Conservation (phyloP, 2,329 filamentous ascomycete genomes). For the Fusarium subglutinans region DNA sequence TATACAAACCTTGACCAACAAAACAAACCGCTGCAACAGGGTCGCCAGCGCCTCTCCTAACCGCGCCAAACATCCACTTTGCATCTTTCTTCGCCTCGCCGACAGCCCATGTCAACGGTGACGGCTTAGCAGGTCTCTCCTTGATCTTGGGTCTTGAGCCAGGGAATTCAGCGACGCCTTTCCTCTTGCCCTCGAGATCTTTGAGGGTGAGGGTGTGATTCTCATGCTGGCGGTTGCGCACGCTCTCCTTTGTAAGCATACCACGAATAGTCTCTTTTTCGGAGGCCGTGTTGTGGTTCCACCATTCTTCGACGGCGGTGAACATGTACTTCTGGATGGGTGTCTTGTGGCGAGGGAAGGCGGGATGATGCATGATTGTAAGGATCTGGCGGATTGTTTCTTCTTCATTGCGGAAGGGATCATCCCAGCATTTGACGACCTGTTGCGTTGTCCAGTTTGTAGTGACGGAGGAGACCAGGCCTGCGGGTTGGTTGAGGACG, state of each 20-base stretch:
- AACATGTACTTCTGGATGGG: slow-evolving; percentile 88
- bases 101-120: slow-evolving; percentile 36
- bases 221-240: slow-evolving; percentile 40
- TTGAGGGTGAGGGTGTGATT: slow-evolving; percentile 42
- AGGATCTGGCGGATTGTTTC: slow-evolving; percentile 80
- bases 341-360: slow-evolving; percentile 69
- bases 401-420: slow-evolving; percentile 71
- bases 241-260: slow-evolving; percentile 42
- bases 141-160: slow-evolving; percentile 39
- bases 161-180: slow-evolving; percentile 40
- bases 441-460: slow-evolving; percentile 45
- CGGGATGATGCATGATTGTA: slow-evolving; percentile 85
- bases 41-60: slow-evolving; percentile 27
- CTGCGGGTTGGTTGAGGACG: slow-evolving; percentile 56
- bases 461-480: slow-evolving; percentile 42
- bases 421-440: slow-evolving; percentile 69
- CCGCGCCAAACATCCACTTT: slow-evolving; percentile 27
- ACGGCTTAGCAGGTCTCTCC: slow-evolving; percentile 34
- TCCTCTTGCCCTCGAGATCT: slow-evolving; percentile 37
- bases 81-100: slow-evolving; percentile 28
- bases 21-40: slow-evolving; percentile 22
- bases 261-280: slow-evolving; percentile 36
- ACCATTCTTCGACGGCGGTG: slow-evolving; percentile 79
- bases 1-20: slow-evolving; percentile 14
- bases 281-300: slow-evolving; percentile 55